Evolutionary conservation across 495 filamentous ascomycete genomes (phyloP), one percentile per base, ranked within the genome.

Genomic region (Xylaria grammica): DNA sequence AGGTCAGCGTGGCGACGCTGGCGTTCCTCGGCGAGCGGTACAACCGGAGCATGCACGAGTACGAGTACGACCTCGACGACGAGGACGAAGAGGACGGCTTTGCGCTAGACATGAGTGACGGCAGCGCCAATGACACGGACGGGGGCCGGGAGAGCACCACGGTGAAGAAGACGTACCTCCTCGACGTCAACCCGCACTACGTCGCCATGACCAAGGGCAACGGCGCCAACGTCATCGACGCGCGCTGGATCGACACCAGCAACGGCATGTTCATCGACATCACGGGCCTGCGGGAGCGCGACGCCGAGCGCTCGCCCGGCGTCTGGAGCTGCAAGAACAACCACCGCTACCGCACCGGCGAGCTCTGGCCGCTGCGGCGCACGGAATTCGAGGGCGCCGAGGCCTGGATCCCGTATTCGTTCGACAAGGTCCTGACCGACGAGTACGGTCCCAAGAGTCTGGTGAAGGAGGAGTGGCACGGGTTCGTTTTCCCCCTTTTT

Each of bases 261-360:
- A 95, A 87, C 64, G 92, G 92, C 8, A 78, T 94, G 59, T 96
- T 90, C 79, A 89, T 96, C 72, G 92, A 96, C 70, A 92, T 96
- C 72, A 96, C 92, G n/a, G 92, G 86, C 26, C 74, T 95, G 27
- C 85, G 84, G 45, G 87, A 91, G 72, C 84, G 88, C n/a, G 79
- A 92, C 29, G 82, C 86, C 9, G 76, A 81, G 13, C 70, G 71
- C 3, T 34, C 66, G 27, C 90, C 90, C 2, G 87, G 88, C 2
- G 75, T 90, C n/a, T 91, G 88, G 88, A 86, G 84, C 68, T 94
- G 91, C 74, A 95, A 95, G 81, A 93, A 95, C 67, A 84, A 83
- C 69, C 92, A 96, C 73, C 78, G 80, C 11, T 96, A 95, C 36
- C 55, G 81, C 74, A 85, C 85, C 46, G 78, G 79, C 34, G 87